Evolutionary conservation across 2,329 filamentous ascomycete species (phyloP).

Genomic region (Fusarium nelsonii): DNA sequence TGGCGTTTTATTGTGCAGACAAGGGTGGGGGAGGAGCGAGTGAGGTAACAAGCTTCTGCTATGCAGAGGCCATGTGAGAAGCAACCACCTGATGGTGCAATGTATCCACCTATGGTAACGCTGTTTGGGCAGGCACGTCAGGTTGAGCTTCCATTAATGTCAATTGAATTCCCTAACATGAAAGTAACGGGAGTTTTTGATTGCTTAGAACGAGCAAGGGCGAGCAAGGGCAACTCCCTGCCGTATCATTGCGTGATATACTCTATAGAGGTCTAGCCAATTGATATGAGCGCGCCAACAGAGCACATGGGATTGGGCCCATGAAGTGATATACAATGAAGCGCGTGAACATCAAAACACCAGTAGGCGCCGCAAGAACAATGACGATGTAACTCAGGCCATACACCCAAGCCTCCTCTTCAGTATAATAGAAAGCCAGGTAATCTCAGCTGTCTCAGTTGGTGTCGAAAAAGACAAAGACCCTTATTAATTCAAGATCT

Average conservation of each 20-base stretch:
- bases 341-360: slow-evolving; percentile 11
- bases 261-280: slow-evolving; percentile 20
- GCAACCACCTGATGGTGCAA: not conserved
- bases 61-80: slow-evolving; percentile 27
- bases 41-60: slow-evolving; percentile 4
- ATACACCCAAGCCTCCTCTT: not conserved
- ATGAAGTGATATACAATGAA: slow-evolving; percentile 24
- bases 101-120: slow-evolving; percentile 8
- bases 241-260: slow-evolving; percentile 6
- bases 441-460: not conserved
- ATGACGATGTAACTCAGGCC: not conserved
- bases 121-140: not conserved
- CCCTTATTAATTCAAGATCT: not conserved
- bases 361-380: not conserved
- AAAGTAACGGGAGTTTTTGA: not conserved
- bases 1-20: not conserved
- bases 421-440: not conserved
- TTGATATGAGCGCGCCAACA: slow-evolving; percentile 26
- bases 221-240: slow-evolving; percentile 12
- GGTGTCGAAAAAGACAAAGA: not conserved
- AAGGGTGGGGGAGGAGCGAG: slow-evolving; percentile 14
- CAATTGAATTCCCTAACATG: not conserved
- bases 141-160: not conserved
- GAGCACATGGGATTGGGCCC: slow-evolving; percentile 35
- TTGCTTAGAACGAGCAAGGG: slow-evolving; percentile 3